These are phyloP conservation scores for Lepidium africanum DNA, from an alignment of 345 rosid genomes.

Conservation along the genomic window DNA sequence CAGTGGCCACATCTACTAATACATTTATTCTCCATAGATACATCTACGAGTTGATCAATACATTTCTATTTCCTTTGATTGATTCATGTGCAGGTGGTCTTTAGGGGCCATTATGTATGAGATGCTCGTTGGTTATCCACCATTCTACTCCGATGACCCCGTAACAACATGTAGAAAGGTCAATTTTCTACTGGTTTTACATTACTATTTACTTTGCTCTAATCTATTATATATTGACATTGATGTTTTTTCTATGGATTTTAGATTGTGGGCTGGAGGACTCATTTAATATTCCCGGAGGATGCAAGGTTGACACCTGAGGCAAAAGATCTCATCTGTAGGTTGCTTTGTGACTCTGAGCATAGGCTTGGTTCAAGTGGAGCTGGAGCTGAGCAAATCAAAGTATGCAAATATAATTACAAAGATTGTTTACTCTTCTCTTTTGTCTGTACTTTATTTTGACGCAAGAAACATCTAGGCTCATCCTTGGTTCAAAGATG, in stretches of 20 bases:
- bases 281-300: slow-evolving; percentile 72
- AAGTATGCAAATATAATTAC: slow-evolving; percentile 34
- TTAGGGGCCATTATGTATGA: slow-evolving; percentile 88
- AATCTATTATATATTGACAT: too few relatives aligned
- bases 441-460: slow-evolving; percentile 1
- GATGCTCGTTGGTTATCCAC: slow-evolving; percentile 87
- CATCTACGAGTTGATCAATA: background rate
- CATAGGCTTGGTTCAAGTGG: slow-evolving; percentile 78
- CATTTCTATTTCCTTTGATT: background rate
- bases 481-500: slow-evolving; percentile 94
- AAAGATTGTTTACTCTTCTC: background rate
- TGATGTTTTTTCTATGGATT: background rate
- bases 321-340: slow-evolving; percentile 69
- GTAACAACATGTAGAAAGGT: slow-evolving; percentile 95
- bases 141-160: slow-evolving; percentile 80
- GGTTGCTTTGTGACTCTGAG: slow-evolving; percentile 81
- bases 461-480: slow-evolving; percentile 35
- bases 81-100: slow-evolving; percentile 61
- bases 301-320: slow-evolving; percentile 77
- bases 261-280: slow-evolving; percentile 87
- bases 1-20: too few relatives aligned
- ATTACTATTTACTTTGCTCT: background rate
- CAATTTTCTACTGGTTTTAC: background rate
- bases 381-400: slow-evolving; percentile 50
- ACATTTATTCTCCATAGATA: too few relatives aligned